Evolutionary conservation across 169 alveolate species (phyloP), one percentile per base, ranked within the genome.

Genomic region (Theileria sp.): DNA sequence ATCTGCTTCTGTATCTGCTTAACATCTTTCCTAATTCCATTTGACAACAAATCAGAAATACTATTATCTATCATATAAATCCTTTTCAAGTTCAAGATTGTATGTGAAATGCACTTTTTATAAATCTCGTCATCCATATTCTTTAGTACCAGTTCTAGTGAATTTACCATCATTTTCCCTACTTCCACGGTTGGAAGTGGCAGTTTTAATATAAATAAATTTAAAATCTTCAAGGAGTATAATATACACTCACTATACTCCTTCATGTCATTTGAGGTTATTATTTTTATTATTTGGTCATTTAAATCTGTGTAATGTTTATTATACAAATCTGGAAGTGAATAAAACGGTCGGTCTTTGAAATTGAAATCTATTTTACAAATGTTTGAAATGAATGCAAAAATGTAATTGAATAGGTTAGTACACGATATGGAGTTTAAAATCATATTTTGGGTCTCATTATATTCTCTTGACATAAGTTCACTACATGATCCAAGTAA

Each of bases 1-100:
- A 60, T 36, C 64, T 75, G 54, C 67, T 9, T 68, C 36, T 83
- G 89, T 7, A 83, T 28, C 26, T 4, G n/a, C 71, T 83, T 83
- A 10, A 51, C 60, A 17, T 62, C 80, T n/a, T 70, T 56, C 15
- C 34, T 60, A 60, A 12, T 28, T 15, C 34, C 32, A 10, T 67
- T 10, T 13, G 69, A 32, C 49, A 61, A 9, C n/a, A 32, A 30
- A 30, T 61, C 49, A 10, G 69, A 30, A 8, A 30, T 13, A 8
- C 49, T 30, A 8, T 51, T 8, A 34, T 50, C 66, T 25, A 70
- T 70, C 65, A 15, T 17, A 13, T 51, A 34, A 17, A 26, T 30
- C 21, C 44, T 54, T 17, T 60, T 60, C 30, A 74, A 21, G 25
- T 19, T 28, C 2, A 19, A 7, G 9, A 74, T 17, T 21, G 64